Conservation (phyloP, 495 filamentous ascomycete genomes). For the Penicillium crystallinum region DNA sequence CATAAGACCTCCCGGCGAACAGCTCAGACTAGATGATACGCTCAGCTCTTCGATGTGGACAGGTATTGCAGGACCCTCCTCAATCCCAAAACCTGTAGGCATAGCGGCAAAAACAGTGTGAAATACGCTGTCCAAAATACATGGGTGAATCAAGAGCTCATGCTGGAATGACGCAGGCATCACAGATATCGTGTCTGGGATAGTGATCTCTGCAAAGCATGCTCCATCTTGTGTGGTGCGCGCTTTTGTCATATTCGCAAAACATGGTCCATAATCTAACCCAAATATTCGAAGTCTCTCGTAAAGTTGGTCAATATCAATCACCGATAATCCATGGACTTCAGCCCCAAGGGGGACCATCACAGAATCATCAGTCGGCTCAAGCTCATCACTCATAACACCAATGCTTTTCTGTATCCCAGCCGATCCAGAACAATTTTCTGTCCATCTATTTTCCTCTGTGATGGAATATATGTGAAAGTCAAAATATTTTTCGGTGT, state of each 20-base stretch:
- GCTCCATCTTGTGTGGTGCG: slow-evolving; percentile 8
- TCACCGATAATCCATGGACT: slow-evolving; percentile 6
- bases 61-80: slow-evolving; percentile 22
- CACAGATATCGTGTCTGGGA: slow-evolving; percentile 38
- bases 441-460: slow-evolving; percentile 29
- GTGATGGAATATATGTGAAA: slow-evolving; percentile 34
- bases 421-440: slow-evolving; percentile 35
- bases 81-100: background rate
- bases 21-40: slow-evolving; percentile 12
- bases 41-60: slow-evolving; percentile 23
- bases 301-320: slow-evolving; percentile 29
- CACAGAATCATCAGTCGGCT: background rate
- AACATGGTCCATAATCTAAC: slow-evolving; percentile 33
- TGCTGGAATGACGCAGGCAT: slow-evolving; percentile 47
- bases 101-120: slow-evolving; percentile 29
- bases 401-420: background rate
- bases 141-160: slow-evolving; percentile 40
- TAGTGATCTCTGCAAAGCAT: slow-evolving; percentile 29
- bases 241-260: slow-evolving; percentile 25
- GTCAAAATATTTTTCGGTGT: slow-evolving; percentile 15
- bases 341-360: background rate
- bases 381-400: background rate
- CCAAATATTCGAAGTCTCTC: slow-evolving; percentile 22
- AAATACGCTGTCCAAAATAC: slow-evolving; percentile 42
- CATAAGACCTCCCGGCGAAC: slow-evolving; percentile 10